Evolutionary conservation across 2,329 filamentous ascomycete species (phyloP).

Genomic region (Stemphylium vesicarium): DNA sequence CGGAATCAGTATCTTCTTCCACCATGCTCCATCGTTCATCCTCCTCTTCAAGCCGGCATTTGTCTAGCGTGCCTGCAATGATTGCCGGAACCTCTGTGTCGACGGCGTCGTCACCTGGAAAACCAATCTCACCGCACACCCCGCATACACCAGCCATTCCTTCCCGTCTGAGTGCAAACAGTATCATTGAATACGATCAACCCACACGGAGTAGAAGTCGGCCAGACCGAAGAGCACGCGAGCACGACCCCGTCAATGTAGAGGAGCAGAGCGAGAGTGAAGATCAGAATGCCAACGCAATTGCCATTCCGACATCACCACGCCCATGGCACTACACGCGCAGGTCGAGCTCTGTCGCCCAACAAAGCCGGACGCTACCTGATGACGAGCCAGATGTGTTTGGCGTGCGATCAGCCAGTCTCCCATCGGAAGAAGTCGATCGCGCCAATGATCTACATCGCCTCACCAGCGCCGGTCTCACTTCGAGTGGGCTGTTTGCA

Average conservation of each 20-base stretch:
- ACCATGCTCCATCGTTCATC: slow-evolving; percentile 83
- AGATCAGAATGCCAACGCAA: slow-evolving; percentile 65
- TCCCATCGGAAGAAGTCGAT: slow-evolving; percentile 65
- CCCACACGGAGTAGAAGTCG: slow-evolving; percentile 42
- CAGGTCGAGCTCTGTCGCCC: slow-evolving; percentile 73
- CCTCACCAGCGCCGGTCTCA: slow-evolving; percentile 58
- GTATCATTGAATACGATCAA: slow-evolving; percentile 72
- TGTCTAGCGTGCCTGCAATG: slow-evolving; percentile 68
- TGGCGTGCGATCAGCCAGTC: slow-evolving; percentile 69
- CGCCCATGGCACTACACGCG: slow-evolving; percentile 58
- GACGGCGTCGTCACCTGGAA: slow-evolving; percentile 84
- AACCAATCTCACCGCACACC: slow-evolving; percentile 86
- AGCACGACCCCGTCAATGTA: slow-evolving; percentile 33
- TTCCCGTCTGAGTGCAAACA: slow-evolving; percentile 90
- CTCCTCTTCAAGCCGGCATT: slow-evolving; percentile 76
- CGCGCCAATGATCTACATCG: slow-evolving; percentile 49
- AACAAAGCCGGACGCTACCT: slow-evolving; percentile 69
- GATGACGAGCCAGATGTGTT: slow-evolving; percentile 66
- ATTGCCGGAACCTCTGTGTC: slow-evolving; percentile 74
- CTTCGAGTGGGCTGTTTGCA: slow-evolving; percentile 67
- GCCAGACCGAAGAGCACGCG: slow-evolving; percentile 42
- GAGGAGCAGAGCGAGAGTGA: slow-evolving; percentile 38
- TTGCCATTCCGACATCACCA: slow-evolving; percentile 76
- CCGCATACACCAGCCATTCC: slow-evolving; percentile 93
- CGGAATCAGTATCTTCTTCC: slow-evolving; percentile 92